Conservation (phyloP, 139 green algal species). For the Yamagishiella unicocca region DNA sequence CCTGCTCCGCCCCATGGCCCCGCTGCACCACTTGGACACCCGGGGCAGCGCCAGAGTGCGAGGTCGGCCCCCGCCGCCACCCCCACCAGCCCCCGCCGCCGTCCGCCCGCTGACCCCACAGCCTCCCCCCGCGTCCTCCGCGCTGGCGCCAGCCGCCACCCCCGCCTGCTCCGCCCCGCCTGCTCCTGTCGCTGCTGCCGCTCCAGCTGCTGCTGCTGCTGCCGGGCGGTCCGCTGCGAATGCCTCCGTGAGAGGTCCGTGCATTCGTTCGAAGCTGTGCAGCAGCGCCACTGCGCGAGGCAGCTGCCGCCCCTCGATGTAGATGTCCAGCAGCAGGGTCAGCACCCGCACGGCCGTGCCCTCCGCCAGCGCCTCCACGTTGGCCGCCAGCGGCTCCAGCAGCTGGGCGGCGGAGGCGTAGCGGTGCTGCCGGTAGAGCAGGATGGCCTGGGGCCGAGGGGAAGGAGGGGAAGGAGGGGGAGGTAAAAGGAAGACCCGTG, state of each 20-base stretch:
- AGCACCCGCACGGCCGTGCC: constrained; percentile 34
- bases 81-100: background rate
- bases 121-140: background rate
- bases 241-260: background rate
- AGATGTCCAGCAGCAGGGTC: constrained; percentile 33
- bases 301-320: constrained; percentile 37
- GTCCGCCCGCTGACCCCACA: background rate
- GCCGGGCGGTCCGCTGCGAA: background rate
- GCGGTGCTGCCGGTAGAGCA: constrained; percentile 36
- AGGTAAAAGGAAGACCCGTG: background rate
- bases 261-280: constrained; percentile 16
- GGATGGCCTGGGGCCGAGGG: constrained; percentile 28
- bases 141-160: background rate
- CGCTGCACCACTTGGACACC: constrained; percentile 30
- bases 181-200: background rate
- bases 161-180: background rate
- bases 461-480: background rate
- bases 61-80: background rate
- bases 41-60: constrained; percentile 30
- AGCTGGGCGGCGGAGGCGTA: constrained; percentile 14
- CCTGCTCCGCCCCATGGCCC: background rate
- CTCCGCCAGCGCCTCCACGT: constrained; percentile 42
- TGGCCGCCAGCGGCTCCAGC: constrained; percentile 19
- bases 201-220: background rate
- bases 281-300: constrained; percentile 34